Conservation (phyloP, 345 rosid species). For the Draba incana region DNA sequence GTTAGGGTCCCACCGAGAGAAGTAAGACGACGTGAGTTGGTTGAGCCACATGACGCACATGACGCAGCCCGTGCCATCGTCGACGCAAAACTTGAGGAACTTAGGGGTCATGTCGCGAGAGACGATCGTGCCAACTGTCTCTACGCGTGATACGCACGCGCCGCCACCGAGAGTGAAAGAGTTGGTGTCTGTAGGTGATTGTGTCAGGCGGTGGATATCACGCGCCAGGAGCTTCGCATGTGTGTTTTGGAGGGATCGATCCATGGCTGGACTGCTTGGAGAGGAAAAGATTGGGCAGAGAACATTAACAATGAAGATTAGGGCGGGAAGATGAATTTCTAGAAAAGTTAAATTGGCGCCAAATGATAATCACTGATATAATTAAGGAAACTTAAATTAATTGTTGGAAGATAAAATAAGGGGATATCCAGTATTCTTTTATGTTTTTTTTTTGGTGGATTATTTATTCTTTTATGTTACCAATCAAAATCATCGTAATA, state of each 20-base stretch:
- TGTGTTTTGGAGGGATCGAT: conserved; percentile 44
- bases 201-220: conserved; percentile 53
- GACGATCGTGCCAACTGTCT: conserved; percentile 60
- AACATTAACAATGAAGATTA: not conserved
- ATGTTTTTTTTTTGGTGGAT: too few species aligned
- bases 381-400: not conserved
- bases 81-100: conserved; percentile 66
- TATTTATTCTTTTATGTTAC: not conserved
- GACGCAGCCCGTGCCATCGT: conserved; percentile 72
- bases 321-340: not conserved
- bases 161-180: conserved; percentile 50
- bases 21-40: conserved; percentile 61
- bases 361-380: not conserved
- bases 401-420: not conserved
- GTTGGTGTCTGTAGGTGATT: conserved; percentile 42
- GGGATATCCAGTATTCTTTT: not conserved
- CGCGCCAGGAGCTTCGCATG: conserved; percentile 65
- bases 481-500: not conserved
- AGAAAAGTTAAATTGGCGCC: conserved; percentile 1
- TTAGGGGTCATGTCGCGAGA: conserved; percentile 58
- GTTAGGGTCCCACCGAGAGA: conserved; percentile 49
- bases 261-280: conserved; percentile 37
- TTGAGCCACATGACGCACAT: conserved; percentile 86
- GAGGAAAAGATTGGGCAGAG: not conserved
- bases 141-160: conserved; percentile 56